These are phyloP conservation scores for Saccharomycopsis amapae DNA, from an alignment of 805 yeast genomes.

Conservation along the genomic window DNA sequence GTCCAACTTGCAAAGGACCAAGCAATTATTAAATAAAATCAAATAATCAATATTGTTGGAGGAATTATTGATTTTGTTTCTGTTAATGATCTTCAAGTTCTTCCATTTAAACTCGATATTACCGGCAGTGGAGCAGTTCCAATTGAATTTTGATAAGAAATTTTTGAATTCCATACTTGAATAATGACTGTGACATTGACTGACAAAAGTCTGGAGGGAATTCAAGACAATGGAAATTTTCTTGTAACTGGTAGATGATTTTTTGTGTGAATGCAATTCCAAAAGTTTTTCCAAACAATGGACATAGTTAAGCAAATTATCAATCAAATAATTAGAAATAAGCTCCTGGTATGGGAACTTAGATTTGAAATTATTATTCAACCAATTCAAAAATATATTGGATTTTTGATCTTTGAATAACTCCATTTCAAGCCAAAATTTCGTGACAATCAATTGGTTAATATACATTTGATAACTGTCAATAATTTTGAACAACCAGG, in stretches of 20 bases:
- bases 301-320: constrained; percentile 16
- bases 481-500: constrained; percentile 21
- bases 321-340: constrained; percentile 19
- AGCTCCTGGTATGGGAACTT: constrained; percentile 19
- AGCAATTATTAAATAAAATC: constrained; percentile 19
- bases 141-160: constrained; percentile 15
- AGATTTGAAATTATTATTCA: constrained; percentile 15
- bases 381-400: constrained; percentile 19
- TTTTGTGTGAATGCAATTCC: constrained; percentile 10
- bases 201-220: constrained; percentile 17
- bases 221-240: constrained; percentile 15
- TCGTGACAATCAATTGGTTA: constrained; percentile 21
- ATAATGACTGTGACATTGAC: constrained; percentile 18
- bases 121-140: constrained; percentile 17
- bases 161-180: constrained; percentile 18
- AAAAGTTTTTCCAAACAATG: constrained; percentile 11
- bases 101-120: constrained; percentile 20
- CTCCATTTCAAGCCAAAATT: constrained; percentile 22
- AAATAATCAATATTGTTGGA: constrained; percentile 19
- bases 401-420: constrained; percentile 14
- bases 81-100: constrained; percentile 15
- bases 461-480: constrained; percentile 20
- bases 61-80: constrained; percentile 17
- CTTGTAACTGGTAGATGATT: constrained; percentile 15
- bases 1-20: constrained; percentile 20